Conservation (phyloP, 495 filamentous ascomycete species). For the Hapsidospora chrysogenum region DNA sequence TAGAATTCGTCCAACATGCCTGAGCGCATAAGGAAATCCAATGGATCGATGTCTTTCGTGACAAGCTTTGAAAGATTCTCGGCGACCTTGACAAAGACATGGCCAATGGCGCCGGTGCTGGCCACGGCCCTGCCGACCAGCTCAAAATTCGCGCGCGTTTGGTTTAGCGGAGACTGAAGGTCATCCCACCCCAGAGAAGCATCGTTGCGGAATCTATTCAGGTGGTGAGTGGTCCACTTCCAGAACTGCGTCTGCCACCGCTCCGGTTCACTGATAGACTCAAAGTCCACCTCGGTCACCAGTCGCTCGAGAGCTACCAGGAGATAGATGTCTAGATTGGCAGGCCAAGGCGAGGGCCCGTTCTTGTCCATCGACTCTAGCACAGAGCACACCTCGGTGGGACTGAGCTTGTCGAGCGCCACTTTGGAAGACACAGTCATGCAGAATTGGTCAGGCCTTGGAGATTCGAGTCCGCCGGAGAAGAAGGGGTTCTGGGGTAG, state of each 20-base stretch:
- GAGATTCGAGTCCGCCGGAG: too few relatives aligned
- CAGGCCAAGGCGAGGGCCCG: too few relatives aligned
- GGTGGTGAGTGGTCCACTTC: neutral
- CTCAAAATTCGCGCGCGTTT: too few relatives aligned
- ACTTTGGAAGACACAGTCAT: neutral
- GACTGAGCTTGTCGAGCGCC: neutral
- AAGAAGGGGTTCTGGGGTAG: too few relatives aligned
- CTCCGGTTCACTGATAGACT: too few relatives aligned
- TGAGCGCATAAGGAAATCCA: conserved; percentile 15
- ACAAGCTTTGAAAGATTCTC: conserved; percentile 21
- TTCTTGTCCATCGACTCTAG: neutral
- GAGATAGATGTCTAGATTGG: too few relatives aligned
- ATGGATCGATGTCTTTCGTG: conserved; percentile 17
- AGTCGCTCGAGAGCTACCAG: neutral
- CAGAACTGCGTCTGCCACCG: neutral
- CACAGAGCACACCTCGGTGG: neutral
- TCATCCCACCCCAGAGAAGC: too few relatives aligned
- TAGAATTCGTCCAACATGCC: too few relatives aligned
- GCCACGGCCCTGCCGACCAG: too few relatives aligned
- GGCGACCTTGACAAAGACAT: conserved; percentile 10
- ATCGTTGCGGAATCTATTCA: too few relatives aligned
- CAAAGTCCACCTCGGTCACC: too few relatives aligned
- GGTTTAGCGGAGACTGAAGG: too few relatives aligned
- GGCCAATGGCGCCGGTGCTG: conserved; percentile 14
- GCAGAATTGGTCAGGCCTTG: neutral